phyloP scores from a whole-genome alignment of 768 basidiomycete species.

The Boletus speciosus region DNA sequence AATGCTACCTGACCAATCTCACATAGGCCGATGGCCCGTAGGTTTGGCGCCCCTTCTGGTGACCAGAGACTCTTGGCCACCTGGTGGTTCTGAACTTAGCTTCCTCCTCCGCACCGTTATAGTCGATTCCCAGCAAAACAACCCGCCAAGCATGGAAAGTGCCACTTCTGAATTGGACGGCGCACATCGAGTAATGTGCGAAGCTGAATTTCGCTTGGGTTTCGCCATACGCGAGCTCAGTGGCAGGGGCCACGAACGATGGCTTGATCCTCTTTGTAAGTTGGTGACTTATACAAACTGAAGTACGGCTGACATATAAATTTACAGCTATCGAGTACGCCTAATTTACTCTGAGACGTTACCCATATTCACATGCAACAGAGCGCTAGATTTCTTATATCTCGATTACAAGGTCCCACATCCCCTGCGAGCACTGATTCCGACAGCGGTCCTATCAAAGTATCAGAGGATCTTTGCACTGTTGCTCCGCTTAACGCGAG shows the following conservation, averaged over 20 bases:
- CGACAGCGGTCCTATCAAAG: conserved; percentile 69
- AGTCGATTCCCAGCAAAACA: conserved; percentile 65
- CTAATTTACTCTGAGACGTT: neutral
- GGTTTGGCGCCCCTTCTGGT: conserved; percentile 74
- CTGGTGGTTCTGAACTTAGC: conserved; percentile 79
- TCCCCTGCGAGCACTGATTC: conserved; percentile 71
- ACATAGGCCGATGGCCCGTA: conserved; percentile 49
- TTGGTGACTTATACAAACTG: conserved; percentile 12
- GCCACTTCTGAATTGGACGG: conserved; percentile 31
- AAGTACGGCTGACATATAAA: conserved; percentile 2
- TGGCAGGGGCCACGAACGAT: conserved; percentile 64
- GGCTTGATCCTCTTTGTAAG: conserved; percentile 81
- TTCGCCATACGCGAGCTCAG: conserved; percentile 79
- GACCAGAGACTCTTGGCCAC: conserved; percentile 79
- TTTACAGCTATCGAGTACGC: conserved; percentile 23
- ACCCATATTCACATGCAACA: conserved; percentile 27
- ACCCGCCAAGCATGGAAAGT: conserved; percentile 13
- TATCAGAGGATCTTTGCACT: conserved; percentile 84
- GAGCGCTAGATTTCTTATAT: conserved; percentile 86
- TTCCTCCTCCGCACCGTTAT: conserved; percentile 83
- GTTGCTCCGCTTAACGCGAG: conserved; percentile 74
- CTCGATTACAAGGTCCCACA: conserved; percentile 87
- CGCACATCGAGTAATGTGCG: conserved; percentile 41
- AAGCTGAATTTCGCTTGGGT: conserved; percentile 73
- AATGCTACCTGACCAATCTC: conserved; percentile 19